Evolutionary conservation across 2,329 filamentous ascomycete species (phyloP), one percentile per base, ranked within the genome.

Genomic region (Apiospora aurea): DNA sequence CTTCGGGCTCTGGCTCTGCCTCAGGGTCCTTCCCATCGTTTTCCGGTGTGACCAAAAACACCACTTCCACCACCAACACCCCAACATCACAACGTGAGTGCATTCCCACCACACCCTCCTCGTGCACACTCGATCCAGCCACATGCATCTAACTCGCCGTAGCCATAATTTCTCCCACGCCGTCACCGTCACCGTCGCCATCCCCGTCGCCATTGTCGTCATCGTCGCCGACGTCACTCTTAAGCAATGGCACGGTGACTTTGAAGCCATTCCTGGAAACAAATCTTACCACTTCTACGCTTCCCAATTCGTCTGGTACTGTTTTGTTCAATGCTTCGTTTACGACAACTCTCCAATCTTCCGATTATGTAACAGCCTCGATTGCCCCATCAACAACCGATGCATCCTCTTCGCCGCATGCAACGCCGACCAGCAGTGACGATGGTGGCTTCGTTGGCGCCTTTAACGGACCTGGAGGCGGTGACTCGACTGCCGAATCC

Each of bases 401-500:
- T 44, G 49, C 49, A 26, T 70, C 69, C 2, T 38, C 51, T 7
- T 51, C 49, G 11, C 16, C 53, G 41, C 16, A 64, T 41, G 14
- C 34, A 71, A 61, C 24, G 69, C 69, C 57, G 75, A 74, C 14
- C 29, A 71, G 68, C 26, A 75, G 75, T 46, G 73, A 69, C 14
- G 74, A 75, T 41, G 73, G 72, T 61, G 66, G 68, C 47, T 70
- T 64, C 53, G 76, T 69, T 34, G 69, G 72, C 3, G 70, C 71
- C n/a, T 51, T 67, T 8, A 76, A 71, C 11, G 73, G 69, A 14
- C 71, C 75, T 29, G 76, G 73, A n/a, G 71, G 72, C 47, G 76
- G 76, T 21, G 76, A 72, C 71, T 72, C 71, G 5, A 73, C 78
- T 72, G 75, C 75, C 47, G 74, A 75, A 4, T 73, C 76, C n/a